Evolutionary conservation across 2,329 filamentous ascomycete genomes (phyloP).

Genomic region (Corinectria fuckeliana): DNA sequence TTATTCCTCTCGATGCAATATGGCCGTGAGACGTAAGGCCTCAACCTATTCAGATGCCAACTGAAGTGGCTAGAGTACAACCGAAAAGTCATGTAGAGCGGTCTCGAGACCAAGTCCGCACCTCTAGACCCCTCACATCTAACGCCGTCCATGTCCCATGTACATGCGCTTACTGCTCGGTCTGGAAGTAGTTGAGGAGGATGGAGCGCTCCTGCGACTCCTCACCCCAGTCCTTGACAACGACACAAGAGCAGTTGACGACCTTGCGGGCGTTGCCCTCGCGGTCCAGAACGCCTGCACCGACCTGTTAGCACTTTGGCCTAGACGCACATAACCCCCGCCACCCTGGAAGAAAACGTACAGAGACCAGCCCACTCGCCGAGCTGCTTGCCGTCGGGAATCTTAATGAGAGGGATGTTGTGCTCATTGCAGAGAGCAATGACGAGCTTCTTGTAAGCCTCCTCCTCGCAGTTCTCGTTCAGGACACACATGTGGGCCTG

Average conservation of each 20-base stretch:
- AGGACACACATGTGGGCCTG: conserved; percentile 99
- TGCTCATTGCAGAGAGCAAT: conserved; percentile 98
- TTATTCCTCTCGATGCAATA: conserved; percentile 49
- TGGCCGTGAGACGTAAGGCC: conserved; percentile 43
- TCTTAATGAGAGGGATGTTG: conserved; percentile 99
- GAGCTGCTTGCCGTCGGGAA: conserved; percentile 98
- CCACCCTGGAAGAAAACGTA: conserved; percentile 62
- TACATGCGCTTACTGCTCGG: conserved; percentile 66
- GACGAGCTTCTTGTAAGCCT: conserved; percentile 99
- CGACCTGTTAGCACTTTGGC: conserved; percentile 40
- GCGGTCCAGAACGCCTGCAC: conserved; percentile 90
- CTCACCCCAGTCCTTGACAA: conserved; percentile 99
- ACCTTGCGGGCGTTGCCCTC: conserved; percentile 99
- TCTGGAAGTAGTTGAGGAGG: conserved; percentile 99
- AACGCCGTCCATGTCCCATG: conserved; percentile 38
- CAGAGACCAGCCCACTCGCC: conserved; percentile 99
- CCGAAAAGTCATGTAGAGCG: conserved; percentile 46
- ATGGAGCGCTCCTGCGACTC: conserved; percentile 98
- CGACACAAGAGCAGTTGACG: conserved; percentile 99
- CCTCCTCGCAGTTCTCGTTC: conserved; percentile 99
- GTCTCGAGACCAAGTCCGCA: conserved; percentile 43
- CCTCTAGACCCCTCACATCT: conserved; percentile 49
- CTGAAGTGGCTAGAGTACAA: conserved; percentile 56
- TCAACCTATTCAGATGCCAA: conserved; percentile 53
- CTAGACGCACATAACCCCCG: not conserved